Percentiles rank a stretch among this genome's conserved stretches.
Conservation (phyloP, 768 basidiomycete genomes). For the Tephrocybe sp. region DNA sequence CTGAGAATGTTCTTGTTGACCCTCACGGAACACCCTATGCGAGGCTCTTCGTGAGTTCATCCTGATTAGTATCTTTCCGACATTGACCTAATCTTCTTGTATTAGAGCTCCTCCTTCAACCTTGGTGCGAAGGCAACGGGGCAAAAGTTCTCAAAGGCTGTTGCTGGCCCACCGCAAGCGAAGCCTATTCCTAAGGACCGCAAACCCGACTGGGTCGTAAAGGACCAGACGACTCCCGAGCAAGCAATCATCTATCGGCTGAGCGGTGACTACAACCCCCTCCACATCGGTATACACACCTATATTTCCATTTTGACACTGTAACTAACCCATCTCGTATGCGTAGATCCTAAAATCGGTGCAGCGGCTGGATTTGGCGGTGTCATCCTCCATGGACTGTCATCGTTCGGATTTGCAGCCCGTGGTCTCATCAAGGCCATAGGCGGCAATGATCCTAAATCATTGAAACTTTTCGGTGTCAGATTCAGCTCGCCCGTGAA, state of each 20-base stretch:
- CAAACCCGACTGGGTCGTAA: slow-evolving; percentile 57
- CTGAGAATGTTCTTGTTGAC: slow-evolving; percentile 62
- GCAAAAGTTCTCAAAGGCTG: slow-evolving; percentile 57
- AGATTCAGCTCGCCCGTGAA: slow-evolving; percentile 83
- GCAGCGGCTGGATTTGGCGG: slow-evolving; percentile 75
- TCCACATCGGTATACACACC: slow-evolving; percentile 56
- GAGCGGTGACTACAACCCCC: slow-evolving; percentile 77
- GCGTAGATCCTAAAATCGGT: slow-evolving; percentile 71
- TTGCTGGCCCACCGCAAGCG: slow-evolving; percentile 57
- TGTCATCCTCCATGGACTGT: slow-evolving; percentile 82
- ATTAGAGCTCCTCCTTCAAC: slow-evolving; percentile 62
- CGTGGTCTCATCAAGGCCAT: slow-evolving; percentile 67
- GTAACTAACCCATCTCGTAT: neutral
- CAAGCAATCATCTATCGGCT: slow-evolving; percentile 73
- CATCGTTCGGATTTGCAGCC: slow-evolving; percentile 79
- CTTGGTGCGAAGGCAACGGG: slow-evolving; percentile 66
- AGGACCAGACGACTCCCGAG: slow-evolving; percentile 59
- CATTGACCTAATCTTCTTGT: neutral
- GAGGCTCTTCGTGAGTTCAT: slow-evolving; percentile 53
- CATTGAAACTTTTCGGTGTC: slow-evolving; percentile 66
- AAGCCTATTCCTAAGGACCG: slow-evolving; percentile 61
- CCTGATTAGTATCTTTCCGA: neutral
- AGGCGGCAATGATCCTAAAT: slow-evolving; percentile 55
- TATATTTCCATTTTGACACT: no score
- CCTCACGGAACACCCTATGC: slow-evolving; percentile 57